These are phyloP conservation scores for Eucalyptus regnans DNA, from an alignment of 345 rosid species.

Conservation along the genomic window DNA sequence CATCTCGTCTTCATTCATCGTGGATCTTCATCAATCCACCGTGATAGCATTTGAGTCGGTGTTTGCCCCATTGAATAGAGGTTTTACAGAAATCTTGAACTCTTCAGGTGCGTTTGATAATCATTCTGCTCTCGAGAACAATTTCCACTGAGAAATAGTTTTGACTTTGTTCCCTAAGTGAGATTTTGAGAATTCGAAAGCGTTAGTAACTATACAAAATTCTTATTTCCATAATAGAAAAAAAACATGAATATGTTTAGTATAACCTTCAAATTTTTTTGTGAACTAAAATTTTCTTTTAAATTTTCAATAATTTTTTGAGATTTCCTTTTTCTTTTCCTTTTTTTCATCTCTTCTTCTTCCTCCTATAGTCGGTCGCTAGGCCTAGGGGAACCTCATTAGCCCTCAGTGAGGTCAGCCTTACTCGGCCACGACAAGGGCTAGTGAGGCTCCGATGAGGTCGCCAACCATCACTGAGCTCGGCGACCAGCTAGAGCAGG, in stretches of 20 bases:
- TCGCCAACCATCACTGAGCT: too few relatives aligned
- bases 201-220: too few relatives aligned
- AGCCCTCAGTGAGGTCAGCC: rapidly evolving
- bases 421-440: rapidly evolving
- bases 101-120: too few relatives aligned
- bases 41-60: neutral
- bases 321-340: too few relatives aligned
- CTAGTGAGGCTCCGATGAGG: rapidly evolving
- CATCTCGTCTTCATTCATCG: neutral
- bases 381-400: rapidly evolving
- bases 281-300: too few relatives aligned
- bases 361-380: rapidly evolving
- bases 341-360: too few relatives aligned
- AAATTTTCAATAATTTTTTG: too few relatives aligned
- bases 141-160: too few relatives aligned
- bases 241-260: too few relatives aligned
- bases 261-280: too few relatives aligned
- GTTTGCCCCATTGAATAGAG: rapidly evolving
- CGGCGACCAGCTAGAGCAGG: rapidly evolving
- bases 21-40: neutral
- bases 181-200: too few relatives aligned
- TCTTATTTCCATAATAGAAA: rapidly evolving
- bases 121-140: rapidly evolving
- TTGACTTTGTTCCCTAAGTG: too few relatives aligned
- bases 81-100: neutral